phyloP scores from a whole-genome alignment of 805 yeast species.

The Suhomyces kilbournensis region DNA sequence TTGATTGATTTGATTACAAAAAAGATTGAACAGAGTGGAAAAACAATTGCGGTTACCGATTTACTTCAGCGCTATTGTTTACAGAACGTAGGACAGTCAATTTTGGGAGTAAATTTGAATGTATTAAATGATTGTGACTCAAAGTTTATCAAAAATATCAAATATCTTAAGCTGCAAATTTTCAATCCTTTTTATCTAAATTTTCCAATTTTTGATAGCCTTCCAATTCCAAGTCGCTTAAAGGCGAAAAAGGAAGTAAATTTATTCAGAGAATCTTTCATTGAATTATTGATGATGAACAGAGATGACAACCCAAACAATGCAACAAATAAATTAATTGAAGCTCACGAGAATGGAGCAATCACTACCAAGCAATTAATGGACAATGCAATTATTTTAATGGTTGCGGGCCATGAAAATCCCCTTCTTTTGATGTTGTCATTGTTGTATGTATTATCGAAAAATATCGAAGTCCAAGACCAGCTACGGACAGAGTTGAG shows the following conservation, averaged over 20 bases:
- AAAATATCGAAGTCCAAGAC: constrained; percentile 33
- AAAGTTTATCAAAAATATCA: constrained; percentile 39
- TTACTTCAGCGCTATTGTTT: constrained; percentile 46
- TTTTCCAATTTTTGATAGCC: constrained; percentile 51
- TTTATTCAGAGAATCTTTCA: constrained; percentile 37
- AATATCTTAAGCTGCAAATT: constrained; percentile 47
- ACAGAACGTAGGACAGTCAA: constrained; percentile 49
- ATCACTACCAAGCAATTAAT: constrained; percentile 46
- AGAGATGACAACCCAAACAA: constrained; percentile 19
- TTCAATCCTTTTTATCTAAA: constrained; percentile 53
- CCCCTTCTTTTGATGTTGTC: constrained; percentile 53
- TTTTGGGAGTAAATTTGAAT: constrained; percentile 48
- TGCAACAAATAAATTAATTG: constrained; percentile 39
- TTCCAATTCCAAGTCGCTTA: constrained; percentile 48
- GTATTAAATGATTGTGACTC: constrained; percentile 29
- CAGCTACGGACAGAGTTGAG: constrained; percentile 21
- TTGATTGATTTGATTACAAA: background rate
- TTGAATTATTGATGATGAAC: constrained; percentile 27
- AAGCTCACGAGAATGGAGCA: constrained; percentile 33
- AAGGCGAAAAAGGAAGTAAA: constrained; percentile 43
- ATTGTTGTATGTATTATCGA: constrained; percentile 45
- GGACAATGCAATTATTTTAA: constrained; percentile 52
- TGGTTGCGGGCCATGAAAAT: constrained; percentile 65
- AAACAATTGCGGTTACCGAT: constrained; percentile 29
- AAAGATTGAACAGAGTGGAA: background rate